Conservation (phyloP, 1,139 yeast genomes). For the Kurtzmaniella quercitrusa region DNA sequence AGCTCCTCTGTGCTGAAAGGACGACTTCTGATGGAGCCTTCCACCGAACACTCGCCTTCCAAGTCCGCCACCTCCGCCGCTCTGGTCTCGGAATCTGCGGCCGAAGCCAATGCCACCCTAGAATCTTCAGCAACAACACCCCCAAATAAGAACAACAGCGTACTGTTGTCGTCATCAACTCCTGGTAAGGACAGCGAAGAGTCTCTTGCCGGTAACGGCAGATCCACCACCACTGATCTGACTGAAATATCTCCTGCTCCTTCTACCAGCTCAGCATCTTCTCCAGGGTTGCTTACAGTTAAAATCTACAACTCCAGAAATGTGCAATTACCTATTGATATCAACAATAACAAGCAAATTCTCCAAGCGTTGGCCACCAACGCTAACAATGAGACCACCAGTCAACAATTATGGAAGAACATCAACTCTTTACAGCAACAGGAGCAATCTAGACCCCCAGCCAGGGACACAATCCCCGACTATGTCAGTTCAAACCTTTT, state of each 20-base stretch:
- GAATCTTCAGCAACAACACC: not conserved
- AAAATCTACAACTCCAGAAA: slow-evolving; percentile 62
- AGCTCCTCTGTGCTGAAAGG: slow-evolving; percentile 1
- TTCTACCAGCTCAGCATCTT: slow-evolving; percentile 7
- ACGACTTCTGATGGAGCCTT: not conserved
- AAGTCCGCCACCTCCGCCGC: not conserved
- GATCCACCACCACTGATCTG: not conserved
- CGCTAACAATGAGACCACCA: slow-evolving; percentile 37
- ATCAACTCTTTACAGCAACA: slow-evolving; percentile 21
- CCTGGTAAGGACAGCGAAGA: not conserved
- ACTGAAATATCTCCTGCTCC: slow-evolving; percentile 1
- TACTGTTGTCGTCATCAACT: not conserved
- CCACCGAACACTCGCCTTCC: not conserved
- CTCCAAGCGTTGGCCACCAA: slow-evolving; percentile 49
- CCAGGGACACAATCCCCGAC: slow-evolving; percentile 25
- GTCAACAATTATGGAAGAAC: slow-evolving; percentile 31
- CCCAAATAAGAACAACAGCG: not conserved
- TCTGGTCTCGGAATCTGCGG: not conserved
- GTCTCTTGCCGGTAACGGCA: not conserved
- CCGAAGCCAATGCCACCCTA: not conserved
- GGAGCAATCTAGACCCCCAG: slow-evolving; percentile 11
- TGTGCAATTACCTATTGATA: slow-evolving; percentile 58
- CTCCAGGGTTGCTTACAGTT: slow-evolving; percentile 69
- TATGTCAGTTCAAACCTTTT: slow-evolving; percentile 42
- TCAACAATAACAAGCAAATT: slow-evolving; percentile 49